phyloP scores from a whole-genome alignment of 169 alveolate genomes.

The Babesia ovata region DNA sequence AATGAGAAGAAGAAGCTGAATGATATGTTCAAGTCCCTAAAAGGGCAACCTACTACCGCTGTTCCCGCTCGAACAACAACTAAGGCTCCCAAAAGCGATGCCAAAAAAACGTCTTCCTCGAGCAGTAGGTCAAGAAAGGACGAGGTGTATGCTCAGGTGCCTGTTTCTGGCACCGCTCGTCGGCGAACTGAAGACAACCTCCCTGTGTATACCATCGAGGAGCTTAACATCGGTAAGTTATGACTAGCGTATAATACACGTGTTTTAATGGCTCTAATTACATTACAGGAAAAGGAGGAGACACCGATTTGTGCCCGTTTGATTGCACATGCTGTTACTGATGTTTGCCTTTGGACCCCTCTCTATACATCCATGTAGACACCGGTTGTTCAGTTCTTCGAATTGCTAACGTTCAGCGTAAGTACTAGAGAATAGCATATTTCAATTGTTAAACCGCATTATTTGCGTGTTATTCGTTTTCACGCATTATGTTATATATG shows the following conservation, averaged over 20 bases:
- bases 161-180: constrained; percentile 21
- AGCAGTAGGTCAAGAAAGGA: background rate
- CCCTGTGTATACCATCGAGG: constrained; percentile 77
- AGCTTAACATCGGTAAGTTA: constrained; percentile 75
- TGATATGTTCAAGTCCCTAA: constrained; percentile 14
- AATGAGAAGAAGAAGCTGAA: constrained; percentile 18
- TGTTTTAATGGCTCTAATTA: background rate
- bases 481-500: no score
- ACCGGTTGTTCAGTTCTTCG: no score
- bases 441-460: no score
- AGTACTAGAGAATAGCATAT: no score
- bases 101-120: background rate
- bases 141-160: constrained; percentile 27
- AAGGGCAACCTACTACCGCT: constrained; percentile 7
- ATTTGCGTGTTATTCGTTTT: no score
- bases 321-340: constrained; percentile 78
- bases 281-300: constrained; percentile 75
- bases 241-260: background rate
- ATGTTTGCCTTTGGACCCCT: background rate
- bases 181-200: constrained; percentile 72
- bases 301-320: constrained; percentile 77
- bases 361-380: background rate
- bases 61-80: constrained; percentile 2
- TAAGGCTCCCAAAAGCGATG: constrained; percentile 20
- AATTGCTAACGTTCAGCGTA: no score